A percentile compares a stretch with the other conserved stretches of the same genome.
These are phyloP conservation scores for Isoetes engelmannii DNA, from an alignment of 83 land plant genomes.

Conservation along the genomic window DNA sequence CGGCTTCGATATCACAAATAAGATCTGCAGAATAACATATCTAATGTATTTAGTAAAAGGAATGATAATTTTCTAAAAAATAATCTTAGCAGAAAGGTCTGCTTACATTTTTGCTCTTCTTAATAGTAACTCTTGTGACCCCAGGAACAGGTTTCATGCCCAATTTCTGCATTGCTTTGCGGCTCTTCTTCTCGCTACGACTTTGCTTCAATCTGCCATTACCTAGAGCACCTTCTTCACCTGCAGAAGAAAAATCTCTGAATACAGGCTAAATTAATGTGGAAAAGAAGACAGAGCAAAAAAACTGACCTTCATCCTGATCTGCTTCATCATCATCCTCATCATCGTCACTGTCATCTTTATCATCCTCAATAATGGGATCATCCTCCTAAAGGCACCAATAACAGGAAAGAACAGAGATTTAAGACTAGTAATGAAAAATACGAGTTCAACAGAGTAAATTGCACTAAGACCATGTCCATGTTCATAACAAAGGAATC, in stretches of 20 bases:
- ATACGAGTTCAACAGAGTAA: not conserved
- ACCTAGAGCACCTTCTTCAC: slow-evolving; percentile 22
- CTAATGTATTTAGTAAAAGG: not conserved
- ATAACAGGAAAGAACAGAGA: not conserved
- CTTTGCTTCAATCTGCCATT: slow-evolving; percentile 38
- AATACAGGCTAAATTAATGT: not conserved
- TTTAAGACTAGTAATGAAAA: not conserved
- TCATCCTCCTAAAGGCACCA: slow-evolving; percentile 9
- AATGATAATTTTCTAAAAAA: not conserved
- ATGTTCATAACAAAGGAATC: not conserved
- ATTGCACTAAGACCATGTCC: not conserved
- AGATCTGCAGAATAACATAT: slow-evolving; percentile 31
- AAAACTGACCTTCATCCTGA: not conserved
- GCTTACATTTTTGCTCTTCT: slow-evolving; percentile 35
- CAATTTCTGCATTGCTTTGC: slow-evolving; percentile 39
- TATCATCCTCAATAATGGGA: slow-evolving; percentile 6
- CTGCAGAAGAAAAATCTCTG: not conserved
- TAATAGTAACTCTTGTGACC: slow-evolving; percentile 34
- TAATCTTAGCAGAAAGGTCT: not conserved
- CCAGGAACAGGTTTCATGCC: slow-evolving; percentile 41
- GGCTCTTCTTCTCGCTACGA: slow-evolving; percentile 42
- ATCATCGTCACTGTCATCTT: slow-evolving; percentile 16
- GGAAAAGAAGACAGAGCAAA: not conserved
- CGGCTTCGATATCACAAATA: slow-evolving; percentile 67
- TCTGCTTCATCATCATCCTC: slow-evolving; percentile 2